These are phyloP conservation scores for Galerina marginata DNA, from an alignment of 768 basidiomycete genomes.

Conservation along the genomic window DNA sequence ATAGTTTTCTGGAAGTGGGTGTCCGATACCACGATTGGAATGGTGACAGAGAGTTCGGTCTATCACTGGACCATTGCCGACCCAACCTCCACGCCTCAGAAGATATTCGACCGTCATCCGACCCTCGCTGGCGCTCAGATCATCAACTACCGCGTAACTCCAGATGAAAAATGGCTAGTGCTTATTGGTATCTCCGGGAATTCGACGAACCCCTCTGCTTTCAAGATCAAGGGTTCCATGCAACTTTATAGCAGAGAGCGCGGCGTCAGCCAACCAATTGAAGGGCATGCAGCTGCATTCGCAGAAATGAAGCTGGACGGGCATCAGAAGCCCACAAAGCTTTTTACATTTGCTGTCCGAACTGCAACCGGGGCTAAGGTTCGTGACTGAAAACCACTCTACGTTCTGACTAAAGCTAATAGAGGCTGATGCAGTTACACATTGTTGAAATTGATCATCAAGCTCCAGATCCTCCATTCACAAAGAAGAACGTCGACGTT, in stretches of 20 bases:
- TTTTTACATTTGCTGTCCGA: conserved; percentile 94
- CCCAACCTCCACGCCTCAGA: conserved; percentile 79
- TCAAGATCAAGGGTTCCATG: conserved; percentile 99
- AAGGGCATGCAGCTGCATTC: conserved; percentile 97
- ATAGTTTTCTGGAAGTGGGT: conserved; percentile 99
- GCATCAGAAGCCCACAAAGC: conserved; percentile 80
- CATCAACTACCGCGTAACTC: conserved; percentile 94
- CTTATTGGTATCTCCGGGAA: conserved; percentile 95
- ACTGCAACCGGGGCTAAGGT: conserved; percentile 99
- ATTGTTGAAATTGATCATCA: conserved; percentile 98
- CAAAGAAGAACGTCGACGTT: conserved; percentile 97
- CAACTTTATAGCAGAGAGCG: conserved; percentile 94
- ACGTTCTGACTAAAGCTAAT: conserved; percentile 8
- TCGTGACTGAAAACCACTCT: conserved; percentile 24
- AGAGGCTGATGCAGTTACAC: conserved; percentile 70
- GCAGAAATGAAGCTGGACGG: conserved; percentile 92
- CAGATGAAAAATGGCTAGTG: conserved; percentile 97
- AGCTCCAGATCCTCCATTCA: conserved; percentile 89
- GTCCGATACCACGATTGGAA: conserved; percentile 85
- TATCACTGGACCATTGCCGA: conserved; percentile 89
- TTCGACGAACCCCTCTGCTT: conserved; percentile 89
- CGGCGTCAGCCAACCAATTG: conserved; percentile 95
- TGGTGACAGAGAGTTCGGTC: conserved; percentile 94
- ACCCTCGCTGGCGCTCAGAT: conserved; percentile 95
- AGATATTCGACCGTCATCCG: conserved; percentile 96